Base-by-base conservation (phyloP, 225 moss, liverwort and hornwort genomes). In the Marchantia paleacea region DNA sequence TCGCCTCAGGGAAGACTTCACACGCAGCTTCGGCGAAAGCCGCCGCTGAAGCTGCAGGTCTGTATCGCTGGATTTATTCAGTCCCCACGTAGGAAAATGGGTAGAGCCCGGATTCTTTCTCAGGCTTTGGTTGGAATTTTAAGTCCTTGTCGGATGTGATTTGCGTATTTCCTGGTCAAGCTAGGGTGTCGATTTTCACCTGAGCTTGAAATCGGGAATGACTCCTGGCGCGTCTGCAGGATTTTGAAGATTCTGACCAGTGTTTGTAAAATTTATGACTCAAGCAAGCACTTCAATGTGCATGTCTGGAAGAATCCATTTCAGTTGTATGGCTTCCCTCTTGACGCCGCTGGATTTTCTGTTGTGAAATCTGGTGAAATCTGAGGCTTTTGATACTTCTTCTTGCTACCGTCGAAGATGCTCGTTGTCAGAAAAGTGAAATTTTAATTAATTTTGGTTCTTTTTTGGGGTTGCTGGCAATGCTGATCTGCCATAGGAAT, bases 11-110 rank as follows among this genome's bases (percentile, higher is more conserved):
- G 24, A 78, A 22, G 50, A 54, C 51, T 16, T 51, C 78, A 50
- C 78, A 29, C 49, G 64, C 78, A 12, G 65, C 78, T 51, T 78
- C 78, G 2, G 50, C 78, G 7, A 61, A 78, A 66, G 78, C 78
- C 48, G 78, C 78, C 50, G 78, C 78, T 66, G 25, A 61, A 51
- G 65, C 78, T 50, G 61, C 31, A 66, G 78, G 78, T 55, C 26
- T 47, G 54, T 52, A 7, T 19, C 5, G 25, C n/a, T 74, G 25
- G 9, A 47, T 48, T 49, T 6, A 3, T 0, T 39, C 7, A 72
- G 6, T 72, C 4, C 39, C 39, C 39, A 39, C 39, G 39, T 39
- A 39, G 39, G 39, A 4, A 9, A 70, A 39, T 16, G 47, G 18
- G 48, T 47, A 49, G 69, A 70, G 20, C 57, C 2, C 19, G 57